Conservation (phyloP, 495 filamentous ascomycete genomes). For the Trichoderma virens region DNA sequence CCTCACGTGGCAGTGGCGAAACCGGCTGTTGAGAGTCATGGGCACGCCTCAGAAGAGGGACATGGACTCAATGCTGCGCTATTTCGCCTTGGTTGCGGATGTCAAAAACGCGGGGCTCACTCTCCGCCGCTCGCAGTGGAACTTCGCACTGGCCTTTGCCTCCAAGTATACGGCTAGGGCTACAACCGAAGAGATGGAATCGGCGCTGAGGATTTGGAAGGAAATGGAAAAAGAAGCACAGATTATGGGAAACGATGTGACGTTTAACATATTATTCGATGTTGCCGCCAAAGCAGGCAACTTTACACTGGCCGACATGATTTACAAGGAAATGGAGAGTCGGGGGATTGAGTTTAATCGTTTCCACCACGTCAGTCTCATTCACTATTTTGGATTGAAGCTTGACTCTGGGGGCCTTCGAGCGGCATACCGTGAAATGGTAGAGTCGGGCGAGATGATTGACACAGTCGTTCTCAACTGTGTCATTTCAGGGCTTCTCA, state of each 20-base stretch:
- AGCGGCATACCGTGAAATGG: constrained; percentile 64
- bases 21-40: constrained; percentile 59
- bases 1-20: constrained; percentile 50
- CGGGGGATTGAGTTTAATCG: constrained; percentile 60
- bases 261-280: constrained; percentile 90
- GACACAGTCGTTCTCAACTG: constrained; percentile 83
- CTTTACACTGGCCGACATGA: constrained; percentile 71
- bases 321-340: constrained; percentile 69
- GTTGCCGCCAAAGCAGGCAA: constrained; percentile 78
- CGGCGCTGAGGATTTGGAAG: constrained; percentile 74
- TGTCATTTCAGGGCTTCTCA: constrained; percentile 69
- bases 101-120: constrained; percentile 59
- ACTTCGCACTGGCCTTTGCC: constrained; percentile 69
- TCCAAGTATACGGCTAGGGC: constrained; percentile 59
- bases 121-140: constrained; percentile 66
- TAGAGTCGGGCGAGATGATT: constrained; percentile 74
- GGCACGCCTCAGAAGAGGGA: constrained; percentile 52
- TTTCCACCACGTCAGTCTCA: constrained; percentile 66
- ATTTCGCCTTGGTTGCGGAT: constrained; percentile 76
- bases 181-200: constrained; percentile 55
- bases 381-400: constrained; percentile 73
- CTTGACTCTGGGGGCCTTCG: constrained; percentile 61
- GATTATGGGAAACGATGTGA: constrained; percentile 56
- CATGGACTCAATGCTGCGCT: constrained; percentile 62
- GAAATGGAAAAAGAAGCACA: constrained; percentile 74